Percentiles rank a stretch among this genome's conserved stretches.
phyloP scores from a whole-genome alignment of 1,284 basidiomycete genomes.

The Rhodotorula sp. region DNA sequence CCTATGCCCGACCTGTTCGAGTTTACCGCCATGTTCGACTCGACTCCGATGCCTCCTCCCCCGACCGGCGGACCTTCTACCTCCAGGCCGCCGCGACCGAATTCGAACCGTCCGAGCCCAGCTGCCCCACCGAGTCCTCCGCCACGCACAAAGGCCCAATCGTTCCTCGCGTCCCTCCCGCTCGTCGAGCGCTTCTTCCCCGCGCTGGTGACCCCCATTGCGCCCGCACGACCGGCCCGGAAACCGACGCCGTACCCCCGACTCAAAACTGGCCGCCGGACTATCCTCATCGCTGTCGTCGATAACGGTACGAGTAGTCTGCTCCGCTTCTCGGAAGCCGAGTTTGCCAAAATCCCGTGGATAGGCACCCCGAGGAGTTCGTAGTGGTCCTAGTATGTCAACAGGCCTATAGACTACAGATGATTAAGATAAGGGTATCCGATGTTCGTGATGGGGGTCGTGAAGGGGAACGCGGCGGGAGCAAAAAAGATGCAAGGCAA shows the following conservation, averaged over 20 bases:
- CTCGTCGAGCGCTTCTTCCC: constrained; percentile 20
- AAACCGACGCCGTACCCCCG: constrained; percentile 47
- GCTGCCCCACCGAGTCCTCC: not conserved
- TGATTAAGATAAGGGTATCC: no score
- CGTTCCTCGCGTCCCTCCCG: constrained; percentile 10
- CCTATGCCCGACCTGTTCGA: constrained; percentile 70
- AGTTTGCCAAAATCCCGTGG: constrained; percentile 72
- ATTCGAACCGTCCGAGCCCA: no score
- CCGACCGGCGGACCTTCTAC: constrained; percentile 10
- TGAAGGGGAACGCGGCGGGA: not conserved
- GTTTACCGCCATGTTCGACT: constrained; percentile 61
- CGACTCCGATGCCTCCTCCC: constrained; percentile 54
- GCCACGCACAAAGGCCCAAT: not conserved
- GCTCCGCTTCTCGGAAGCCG: constrained; percentile 80
- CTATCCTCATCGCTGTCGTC: constrained; percentile 80
- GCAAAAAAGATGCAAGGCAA: no score
- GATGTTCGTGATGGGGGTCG: not conserved
- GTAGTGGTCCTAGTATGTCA: not conserved
- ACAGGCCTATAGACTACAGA: not conserved
- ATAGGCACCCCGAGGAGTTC: constrained; percentile 13
- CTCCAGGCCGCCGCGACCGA: not conserved
- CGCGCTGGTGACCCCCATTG: constrained; percentile 6
- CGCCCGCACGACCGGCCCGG: not conserved
- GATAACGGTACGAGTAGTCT: constrained; percentile 86
- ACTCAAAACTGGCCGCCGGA: constrained; percentile 80